Base-by-base conservation (phyloP, 2,329 filamentous ascomycete genomes). In the Fusarium illudens region DNA sequence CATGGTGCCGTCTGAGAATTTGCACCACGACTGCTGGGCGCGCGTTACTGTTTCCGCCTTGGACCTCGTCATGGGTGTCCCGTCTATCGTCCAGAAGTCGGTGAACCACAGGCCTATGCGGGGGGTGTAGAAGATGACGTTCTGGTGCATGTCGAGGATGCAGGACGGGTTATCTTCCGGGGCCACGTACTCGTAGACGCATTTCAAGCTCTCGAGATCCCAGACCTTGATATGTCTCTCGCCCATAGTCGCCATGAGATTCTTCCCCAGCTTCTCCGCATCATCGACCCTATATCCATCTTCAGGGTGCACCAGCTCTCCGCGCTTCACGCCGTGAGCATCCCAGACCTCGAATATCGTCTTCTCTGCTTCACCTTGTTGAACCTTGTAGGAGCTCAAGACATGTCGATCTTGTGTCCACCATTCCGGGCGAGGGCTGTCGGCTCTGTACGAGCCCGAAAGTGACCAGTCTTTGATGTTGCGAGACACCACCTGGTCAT, bases 291-390 rank as follows among this genome's bases (percentile, higher is more conserved):
- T 12, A 22, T 6, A 27, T 27, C 22, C 39, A 3, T 27, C 5
- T 29, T 17, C n/a, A 5, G 29, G 30, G 10, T 37, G n/a, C 1
- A 39, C 6, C 1, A 60, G 20, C 25, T 54, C 29, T 44, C 60
- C 55, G 4, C 29, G 48, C 29, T 65, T 61, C 11, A 15, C 22
- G 15, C 34, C 64, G 25, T 61, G 19, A 2, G 11, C 6, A 9
- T 65, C 48, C 64, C 60, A 68, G 6, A 68, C n/a, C 13, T 67
- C 60, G 15, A 57, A 20, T 15, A 42, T 13, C 9, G n/a, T 48
- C 4, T 54, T 36, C 3, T 15, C 13, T 22, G 25, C 2, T 13
- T 32, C 9, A 15, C 22, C 32, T 19, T n/a, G n/a, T 19, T 12
- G 5, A 25, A 5, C 4, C 12, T 4, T 3, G 17, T 49, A 22